These are phyloP conservation scores for Neonectria punicea DNA, from an alignment of 2,329 filamentous ascomycete genomes.

Conservation along the genomic window DNA sequence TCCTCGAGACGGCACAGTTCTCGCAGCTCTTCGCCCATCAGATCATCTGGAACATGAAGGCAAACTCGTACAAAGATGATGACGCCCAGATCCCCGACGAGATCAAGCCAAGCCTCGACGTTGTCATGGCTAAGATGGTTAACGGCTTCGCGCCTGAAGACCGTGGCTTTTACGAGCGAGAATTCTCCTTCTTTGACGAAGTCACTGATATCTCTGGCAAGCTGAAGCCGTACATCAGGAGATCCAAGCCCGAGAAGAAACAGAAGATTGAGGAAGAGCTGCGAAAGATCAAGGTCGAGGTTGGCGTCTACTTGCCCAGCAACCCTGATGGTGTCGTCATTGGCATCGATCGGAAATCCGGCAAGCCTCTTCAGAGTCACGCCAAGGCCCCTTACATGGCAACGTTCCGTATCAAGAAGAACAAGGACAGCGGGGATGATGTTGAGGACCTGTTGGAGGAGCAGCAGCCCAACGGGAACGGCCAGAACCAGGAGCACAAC, in stretches of 20 bases:
- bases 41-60: constrained; percentile 99
- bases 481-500: constrained; percentile 56
- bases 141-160: constrained; percentile 83
- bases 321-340: constrained; percentile 98
- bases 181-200: constrained; percentile 98
- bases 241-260: constrained; percentile 95
- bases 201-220: constrained; percentile 97
- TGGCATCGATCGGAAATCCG: constrained; percentile 97
- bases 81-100: constrained; percentile 89
- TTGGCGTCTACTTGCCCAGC: constrained; percentile 95
- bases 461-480: constrained; percentile 49
- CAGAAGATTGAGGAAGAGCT: constrained; percentile 99
- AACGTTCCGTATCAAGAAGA: constrained; percentile 95
- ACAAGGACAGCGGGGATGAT: constrained; percentile 64
- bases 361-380: constrained; percentile 96
- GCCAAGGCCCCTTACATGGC: constrained; percentile 99
- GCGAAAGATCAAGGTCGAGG: constrained; percentile 95
- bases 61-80: constrained; percentile 97
- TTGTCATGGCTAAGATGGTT: constrained; percentile 86
- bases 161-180: constrained; percentile 87
- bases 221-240: constrained; percentile 91
- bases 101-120: constrained; percentile 93
- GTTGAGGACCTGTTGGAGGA: constrained; percentile 63
- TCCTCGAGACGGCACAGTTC: constrained; percentile 94
- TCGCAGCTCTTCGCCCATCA: constrained; percentile 99